phyloP scores from a whole-genome alignment of 768 basidiomycete genomes.

The Mycena galopus region DNA sequence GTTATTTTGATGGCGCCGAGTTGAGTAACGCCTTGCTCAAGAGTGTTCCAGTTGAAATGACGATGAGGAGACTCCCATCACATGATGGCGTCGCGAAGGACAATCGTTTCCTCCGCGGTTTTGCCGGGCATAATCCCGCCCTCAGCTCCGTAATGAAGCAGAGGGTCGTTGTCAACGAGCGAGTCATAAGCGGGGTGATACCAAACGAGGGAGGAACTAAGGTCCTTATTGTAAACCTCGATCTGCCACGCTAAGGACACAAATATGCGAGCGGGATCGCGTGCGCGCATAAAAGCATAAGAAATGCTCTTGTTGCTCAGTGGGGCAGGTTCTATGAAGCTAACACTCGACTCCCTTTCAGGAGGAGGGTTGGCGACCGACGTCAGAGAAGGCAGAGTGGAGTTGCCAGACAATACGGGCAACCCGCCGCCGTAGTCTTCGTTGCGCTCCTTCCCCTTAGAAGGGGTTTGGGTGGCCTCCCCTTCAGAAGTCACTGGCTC shows the following conservation, averaged over 20 bases:
- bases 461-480: too few relatives aligned
- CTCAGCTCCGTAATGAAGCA: background rate
- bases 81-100: slow-evolving; percentile 12
- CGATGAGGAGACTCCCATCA: background rate
- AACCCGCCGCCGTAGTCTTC: too few relatives aligned
- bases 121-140: slow-evolving; percentile 13
- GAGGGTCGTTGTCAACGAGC: slow-evolving; percentile 12
- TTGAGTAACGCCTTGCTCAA: background rate
- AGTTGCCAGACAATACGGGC: too few relatives aligned
- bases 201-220: background rate
- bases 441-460: too few relatives aligned
- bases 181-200: slow-evolving; percentile 11
- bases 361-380: too few relatives aligned
- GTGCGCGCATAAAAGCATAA: too few relatives aligned
- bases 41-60: background rate
- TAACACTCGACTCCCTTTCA: too few relatives aligned
- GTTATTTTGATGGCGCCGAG: background rate
- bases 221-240: background rate
- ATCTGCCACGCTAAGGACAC: background rate
- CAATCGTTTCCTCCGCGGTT: background rate
- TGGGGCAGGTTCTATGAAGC: too few relatives aligned
- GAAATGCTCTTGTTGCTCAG: too few relatives aligned
- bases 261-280: background rate
- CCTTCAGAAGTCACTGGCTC: too few relatives aligned
- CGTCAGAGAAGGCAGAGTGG: too few relatives aligned